Percentiles rank a stretch among this genome's conserved stretches.
Conservation (phyloP, 2,329 filamentous ascomycete species). For the Aspergillus thermomutatus region DNA sequence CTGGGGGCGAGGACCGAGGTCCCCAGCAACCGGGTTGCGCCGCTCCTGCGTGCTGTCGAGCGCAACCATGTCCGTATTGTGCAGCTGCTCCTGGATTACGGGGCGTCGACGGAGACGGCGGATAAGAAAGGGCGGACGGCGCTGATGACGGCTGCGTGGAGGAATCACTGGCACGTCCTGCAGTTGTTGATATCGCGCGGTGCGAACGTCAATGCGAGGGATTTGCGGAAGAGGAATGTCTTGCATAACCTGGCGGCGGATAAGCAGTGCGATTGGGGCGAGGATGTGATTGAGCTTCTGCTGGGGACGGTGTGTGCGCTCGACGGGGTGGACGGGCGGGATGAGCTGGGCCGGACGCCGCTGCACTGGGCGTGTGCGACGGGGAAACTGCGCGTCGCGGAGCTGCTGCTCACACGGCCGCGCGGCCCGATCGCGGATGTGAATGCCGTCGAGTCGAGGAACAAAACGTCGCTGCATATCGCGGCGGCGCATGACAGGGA, state of each 20-base stretch:
- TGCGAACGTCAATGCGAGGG: slow-evolving; percentile 34
- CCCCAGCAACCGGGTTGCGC: slow-evolving; percentile 27
- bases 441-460: slow-evolving; percentile 39
- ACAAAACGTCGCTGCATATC: slow-evolving; percentile 49
- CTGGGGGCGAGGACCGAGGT: slow-evolving; percentile 38
- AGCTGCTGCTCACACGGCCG: slow-evolving; percentile 42
- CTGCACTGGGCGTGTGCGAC: slow-evolving; percentile 59
- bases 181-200: slow-evolving; percentile 35
- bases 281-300: slow-evolving; percentile 43
- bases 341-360: slow-evolving; percentile 50
- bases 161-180: slow-evolving; percentile 39
- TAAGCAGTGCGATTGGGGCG: slow-evolving; percentile 47
- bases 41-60: slow-evolving; percentile 38
- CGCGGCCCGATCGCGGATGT: slow-evolving; percentile 38
- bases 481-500: slow-evolving; percentile 44
- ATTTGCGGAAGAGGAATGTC: slow-evolving; percentile 29
- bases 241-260: slow-evolving; percentile 46
- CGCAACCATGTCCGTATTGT: slow-evolving; percentile 43
- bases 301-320: slow-evolving; percentile 39
- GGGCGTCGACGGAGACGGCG: slow-evolving; percentile 27
- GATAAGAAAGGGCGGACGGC: slow-evolving; percentile 47
- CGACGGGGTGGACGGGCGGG: slow-evolving; percentile 39
- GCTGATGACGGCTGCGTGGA: slow-evolving; percentile 45
- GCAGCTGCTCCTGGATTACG: slow-evolving; percentile 39
- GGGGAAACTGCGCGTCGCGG: slow-evolving; percentile 50